Evolutionary conservation across 2,329 filamentous ascomycete genomes (phyloP).

Genomic region (Alternaria angustiovoidea): DNA sequence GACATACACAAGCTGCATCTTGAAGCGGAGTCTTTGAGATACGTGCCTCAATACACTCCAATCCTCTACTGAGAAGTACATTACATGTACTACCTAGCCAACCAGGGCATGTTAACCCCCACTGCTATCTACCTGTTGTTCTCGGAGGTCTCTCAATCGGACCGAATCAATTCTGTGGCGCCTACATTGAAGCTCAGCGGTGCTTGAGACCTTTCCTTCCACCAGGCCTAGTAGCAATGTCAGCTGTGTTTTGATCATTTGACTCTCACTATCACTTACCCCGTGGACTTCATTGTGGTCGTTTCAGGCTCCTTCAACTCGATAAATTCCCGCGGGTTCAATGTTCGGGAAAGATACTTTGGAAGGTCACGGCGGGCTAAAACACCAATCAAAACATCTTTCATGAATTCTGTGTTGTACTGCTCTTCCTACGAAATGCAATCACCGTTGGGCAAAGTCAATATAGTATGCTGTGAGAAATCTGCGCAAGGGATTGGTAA

Average conservation of each 20-base stretch:
- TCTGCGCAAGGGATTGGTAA: neutral
- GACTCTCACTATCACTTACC: neutral
- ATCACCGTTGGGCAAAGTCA: neutral
- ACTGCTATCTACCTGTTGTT: neutral
- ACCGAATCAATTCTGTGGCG: neutral
- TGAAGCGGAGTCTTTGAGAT: neutral
- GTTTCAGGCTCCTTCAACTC: neutral
- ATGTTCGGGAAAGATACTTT: neutral
- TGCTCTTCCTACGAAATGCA: neutral
- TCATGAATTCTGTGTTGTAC: neutral
- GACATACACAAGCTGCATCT: neutral
- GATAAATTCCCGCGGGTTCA: neutral
- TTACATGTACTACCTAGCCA: neutral
- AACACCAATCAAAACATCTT: neutral
- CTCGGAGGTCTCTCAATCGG: neutral
- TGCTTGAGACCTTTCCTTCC: neutral
- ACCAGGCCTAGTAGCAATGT: neutral
- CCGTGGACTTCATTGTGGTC: neutral
- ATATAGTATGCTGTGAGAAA: neutral
- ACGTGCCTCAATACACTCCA: neutral
- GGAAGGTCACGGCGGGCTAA: neutral
- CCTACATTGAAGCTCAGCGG: neutral
- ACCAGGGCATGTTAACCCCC: neutral
- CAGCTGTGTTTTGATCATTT: neutral
- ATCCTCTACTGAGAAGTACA: neutral